A percentile compares a stretch with the other conserved stretches of the same genome.
Conservation (phyloP, 495 filamentous ascomycete genomes). For the Aspergillus nanangensis region DNA sequence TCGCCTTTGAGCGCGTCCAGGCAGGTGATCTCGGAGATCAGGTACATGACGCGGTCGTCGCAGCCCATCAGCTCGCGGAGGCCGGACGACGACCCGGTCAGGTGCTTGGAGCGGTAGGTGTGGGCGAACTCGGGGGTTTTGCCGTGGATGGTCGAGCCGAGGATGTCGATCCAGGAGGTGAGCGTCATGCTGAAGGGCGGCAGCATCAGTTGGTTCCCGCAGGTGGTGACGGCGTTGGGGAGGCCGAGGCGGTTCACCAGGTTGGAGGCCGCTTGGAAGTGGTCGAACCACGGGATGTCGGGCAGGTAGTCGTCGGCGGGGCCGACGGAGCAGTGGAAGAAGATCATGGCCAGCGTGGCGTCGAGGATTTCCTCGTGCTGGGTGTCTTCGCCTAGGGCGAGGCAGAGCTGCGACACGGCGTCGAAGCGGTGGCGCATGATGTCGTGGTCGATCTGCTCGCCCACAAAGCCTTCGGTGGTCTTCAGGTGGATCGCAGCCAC, state of each 20-base stretch:
- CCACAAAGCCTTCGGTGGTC: slow-evolving; percentile 59
- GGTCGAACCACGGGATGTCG: slow-evolving; percentile 94
- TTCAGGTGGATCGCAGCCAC: slow-evolving; percentile 94
- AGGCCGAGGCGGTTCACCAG: slow-evolving; percentile 85
- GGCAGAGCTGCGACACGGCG: slow-evolving; percentile 80
- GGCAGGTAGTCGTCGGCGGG: slow-evolving; percentile 79
- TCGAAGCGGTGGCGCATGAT: slow-evolving; percentile 92
- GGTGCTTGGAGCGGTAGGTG: slow-evolving; percentile 86
- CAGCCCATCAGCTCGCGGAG: slow-evolving; percentile 95
- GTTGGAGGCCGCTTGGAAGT: slow-evolving; percentile 86
- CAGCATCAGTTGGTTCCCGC: slow-evolving; percentile 49
- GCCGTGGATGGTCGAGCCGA: slow-evolving; percentile 89
- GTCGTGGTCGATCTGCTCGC: slow-evolving; percentile 81
- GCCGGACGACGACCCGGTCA: slow-evolving; percentile 66
- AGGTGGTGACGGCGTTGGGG: slow-evolving; percentile 55
- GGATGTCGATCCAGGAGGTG: slow-evolving; percentile 94
- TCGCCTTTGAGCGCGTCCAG: slow-evolving; percentile 82
- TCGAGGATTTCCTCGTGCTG: slow-evolving; percentile 88
- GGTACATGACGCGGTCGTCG: slow-evolving; percentile 95
- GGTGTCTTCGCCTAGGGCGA: slow-evolving; percentile 72
- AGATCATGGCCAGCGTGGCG: slow-evolving; percentile 91
- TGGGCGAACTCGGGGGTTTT: slow-evolving; percentile 82
- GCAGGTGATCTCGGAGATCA: slow-evolving; percentile 96
- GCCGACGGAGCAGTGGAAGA: slow-evolving; percentile 94
- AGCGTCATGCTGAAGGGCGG: slow-evolving; percentile 94